Base-by-base conservation (phyloP, 352 stramenopile genomes). In the Halophytophthora polymorphica region DNA sequence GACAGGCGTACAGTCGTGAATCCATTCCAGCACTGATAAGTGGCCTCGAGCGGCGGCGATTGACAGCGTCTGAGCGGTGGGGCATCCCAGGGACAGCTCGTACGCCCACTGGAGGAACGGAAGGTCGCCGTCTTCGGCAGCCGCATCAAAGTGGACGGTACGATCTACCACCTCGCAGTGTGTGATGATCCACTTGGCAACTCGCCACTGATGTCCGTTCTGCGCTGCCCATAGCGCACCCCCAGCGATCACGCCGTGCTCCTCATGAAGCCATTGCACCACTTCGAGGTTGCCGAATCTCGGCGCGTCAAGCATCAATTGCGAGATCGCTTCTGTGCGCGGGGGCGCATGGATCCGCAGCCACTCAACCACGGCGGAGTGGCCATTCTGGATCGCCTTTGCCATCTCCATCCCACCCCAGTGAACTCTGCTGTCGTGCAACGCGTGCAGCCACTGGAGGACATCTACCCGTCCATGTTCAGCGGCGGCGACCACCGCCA, bases 101-200 rank as follows among this genome's bases (percentile, higher is more conserved):
- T 52, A 40, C 25, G 46, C 13, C 56, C 43, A 64, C 31, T 51
- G 49, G 2, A 64, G 22, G 17, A 58, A 51, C 13, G 13, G 3
- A 6, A 58, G 15, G 18, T 46, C 37, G 2, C 36, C 49, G 17
- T 64, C 43, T 8, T 21, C 44, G 35, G 46, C 44, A 12, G 54
- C 38, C 10, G 13, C 12, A 29, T 50, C 36, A 42, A 44, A 34
- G 23, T 49, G 38, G 7, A 64, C 28, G 5, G 18, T 23, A 6
- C 22, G 50, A 28, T 54, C 50, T 29, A 43, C 56, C 17, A 55
- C 50, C 1, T 54, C 50, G 11, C 34, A 23, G 19, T 39, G 39
- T 34, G 22, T 48, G 14, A 64, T 13, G 19, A 64, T 64, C 56
- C 56, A 64, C 23, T 54, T 45, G 14, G 37, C 56, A 35, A 64